Evolutionary conservation across 805 yeast species (phyloP), one percentile per base, ranked within the genome.

Genomic region (Suhomyces sp.): DNA sequence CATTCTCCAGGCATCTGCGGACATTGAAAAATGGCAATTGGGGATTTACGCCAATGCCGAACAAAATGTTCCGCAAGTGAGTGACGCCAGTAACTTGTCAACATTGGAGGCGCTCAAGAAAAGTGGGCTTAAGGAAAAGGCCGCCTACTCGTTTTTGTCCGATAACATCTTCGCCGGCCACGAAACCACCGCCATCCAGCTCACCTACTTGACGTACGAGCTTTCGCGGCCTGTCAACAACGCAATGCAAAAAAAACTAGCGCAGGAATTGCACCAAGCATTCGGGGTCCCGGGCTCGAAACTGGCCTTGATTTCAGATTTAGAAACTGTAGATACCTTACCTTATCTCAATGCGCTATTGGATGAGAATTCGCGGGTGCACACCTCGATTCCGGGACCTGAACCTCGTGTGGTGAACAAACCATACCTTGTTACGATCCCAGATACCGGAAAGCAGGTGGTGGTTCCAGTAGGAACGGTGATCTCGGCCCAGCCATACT

Each of bases 91-190:
- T 41, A 66, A 67, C 48, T 47, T 57, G 40, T 64, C 72, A 5
- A 71, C 77, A 2, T 60, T 75, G 37, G 72, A 71, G 51, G 59
- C 71, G 4, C 60, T 75, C 46, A 67, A 69, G 37, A 62, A 60
- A 46, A 60, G 60, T 47, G 76, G 76, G 1, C 55, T 67, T 27
- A 49, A 47, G 6, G 75, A 73, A 2, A 59, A 62, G 29, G 51
- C 62, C 45, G 78, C 78, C 2, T 74, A 73, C 57, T 65, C 76
- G 0, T 71, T 73, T 52, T 55, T 75, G 17, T 65, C 79, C 44
- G 92, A 86, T 60, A 89, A 86, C 62, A 75, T 85, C 37, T 85
- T 86, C 44, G 92, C 92, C 0, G 92, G 92, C 3, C 91, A 86
- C 61, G 87, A 85, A 60, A 86, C 92, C 4, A 85, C 65, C 9